Conservation (phyloP, 2,329 filamentous ascomycete genomes). For the Passalora sequoiae region DNA sequence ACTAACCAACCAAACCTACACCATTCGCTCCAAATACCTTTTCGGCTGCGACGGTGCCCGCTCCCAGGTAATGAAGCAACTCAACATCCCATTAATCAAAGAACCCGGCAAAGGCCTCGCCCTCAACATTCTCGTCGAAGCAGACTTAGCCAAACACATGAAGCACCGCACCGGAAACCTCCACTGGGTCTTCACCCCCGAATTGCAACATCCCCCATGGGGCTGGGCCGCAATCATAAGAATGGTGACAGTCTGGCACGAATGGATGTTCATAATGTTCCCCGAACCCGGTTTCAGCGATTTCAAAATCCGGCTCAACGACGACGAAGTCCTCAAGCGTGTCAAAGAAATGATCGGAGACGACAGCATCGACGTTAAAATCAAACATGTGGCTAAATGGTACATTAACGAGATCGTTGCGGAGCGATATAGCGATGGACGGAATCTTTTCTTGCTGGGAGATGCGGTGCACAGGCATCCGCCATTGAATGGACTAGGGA, state of each 20-base stretch:
- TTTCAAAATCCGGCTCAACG: constrained; percentile 37
- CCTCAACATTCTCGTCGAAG: constrained; percentile 47
- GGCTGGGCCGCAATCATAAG: constrained; percentile 49
- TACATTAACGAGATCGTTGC: constrained; percentile 58
- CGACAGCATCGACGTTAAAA: constrained; percentile 46
- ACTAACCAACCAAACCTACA: constrained; percentile 38
- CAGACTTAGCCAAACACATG: constrained; percentile 49
- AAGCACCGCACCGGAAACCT: constrained; percentile 52
- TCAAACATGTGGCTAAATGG: constrained; percentile 55
- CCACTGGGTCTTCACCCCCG: constrained; percentile 56
- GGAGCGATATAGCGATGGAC: constrained; percentile 48
- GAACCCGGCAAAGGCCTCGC: constrained; percentile 45
- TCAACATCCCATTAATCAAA: constrained; percentile 45
- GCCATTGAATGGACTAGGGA: constrained; percentile 55
- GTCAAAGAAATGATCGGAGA: constrained; percentile 53
- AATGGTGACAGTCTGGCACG: constrained; percentile 60
- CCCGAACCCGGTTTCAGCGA: constrained; percentile 38
- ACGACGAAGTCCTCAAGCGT: constrained; percentile 45
- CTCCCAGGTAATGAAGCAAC: constrained; percentile 44
- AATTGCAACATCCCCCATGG: constrained; percentile 46
- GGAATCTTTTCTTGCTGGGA: constrained; percentile 53
- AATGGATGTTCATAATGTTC: constrained; percentile 51
- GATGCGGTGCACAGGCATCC: constrained; percentile 55
- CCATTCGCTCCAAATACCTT: constrained; percentile 51
- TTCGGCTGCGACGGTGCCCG: constrained; percentile 55